These are phyloP conservation scores for Tephrocybe sp. DNA, from an alignment of 768 basidiomycete species.

Conservation along the genomic window DNA sequence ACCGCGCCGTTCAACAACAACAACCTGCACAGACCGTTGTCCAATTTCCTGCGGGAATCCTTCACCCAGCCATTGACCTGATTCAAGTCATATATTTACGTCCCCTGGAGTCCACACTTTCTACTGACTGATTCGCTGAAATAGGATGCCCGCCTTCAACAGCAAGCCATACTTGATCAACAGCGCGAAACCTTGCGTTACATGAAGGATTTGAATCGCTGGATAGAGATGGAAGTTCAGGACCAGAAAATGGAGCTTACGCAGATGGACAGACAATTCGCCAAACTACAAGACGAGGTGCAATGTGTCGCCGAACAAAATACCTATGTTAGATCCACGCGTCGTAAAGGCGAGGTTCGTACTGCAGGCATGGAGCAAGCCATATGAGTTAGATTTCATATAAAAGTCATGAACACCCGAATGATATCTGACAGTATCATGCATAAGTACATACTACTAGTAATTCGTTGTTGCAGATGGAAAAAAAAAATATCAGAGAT, in stretches of 20 bases:
- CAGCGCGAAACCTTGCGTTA: slow-evolving; percentile 3
- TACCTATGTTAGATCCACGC: too few species aligned
- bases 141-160: slow-evolving; percentile 2
- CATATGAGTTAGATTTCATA: too few species aligned
- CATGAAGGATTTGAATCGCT: slow-evolving; percentile 3
- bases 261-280: neutral
- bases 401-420: too few species aligned
- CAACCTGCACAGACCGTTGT: neutral
- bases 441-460: too few species aligned
- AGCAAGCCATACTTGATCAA: slow-evolving; percentile 6
- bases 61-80: slow-evolving; percentile 2
- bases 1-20: neutral
- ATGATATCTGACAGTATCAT: too few species aligned
- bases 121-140: neutral
- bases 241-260: neutral
- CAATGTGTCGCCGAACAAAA: neutral
- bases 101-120: neutral
- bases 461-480: too few species aligned
- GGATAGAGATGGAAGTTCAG: slow-evolving; percentile 1
- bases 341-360: too few species aligned
- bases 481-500: slow-evolving; percentile 40
- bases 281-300: neutral
- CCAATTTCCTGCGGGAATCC: neutral
- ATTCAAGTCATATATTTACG: neutral
- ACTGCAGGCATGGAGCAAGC: too few species aligned